Percentiles rank a stretch among this genome's conserved stretches.
phyloP scores from a whole-genome alignment of 2,329 filamentous ascomycete species.

The Colletotrichum australisinense region DNA sequence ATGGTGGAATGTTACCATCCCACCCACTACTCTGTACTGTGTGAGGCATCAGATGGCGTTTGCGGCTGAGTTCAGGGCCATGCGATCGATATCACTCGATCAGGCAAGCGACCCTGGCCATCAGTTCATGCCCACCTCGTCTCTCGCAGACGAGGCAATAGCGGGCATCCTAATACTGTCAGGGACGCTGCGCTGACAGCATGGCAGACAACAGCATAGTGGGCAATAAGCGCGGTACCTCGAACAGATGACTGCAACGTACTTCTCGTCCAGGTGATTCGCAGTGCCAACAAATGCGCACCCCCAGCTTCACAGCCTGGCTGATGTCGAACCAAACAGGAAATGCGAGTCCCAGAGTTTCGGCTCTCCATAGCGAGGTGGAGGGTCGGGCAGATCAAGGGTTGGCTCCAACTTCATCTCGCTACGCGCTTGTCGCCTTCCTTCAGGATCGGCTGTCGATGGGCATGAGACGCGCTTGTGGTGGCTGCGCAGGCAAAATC shows the following conservation, averaged over 20 bases:
- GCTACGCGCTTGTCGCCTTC: conserved; percentile 34
- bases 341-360: conserved; percentile 12
- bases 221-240: neutral
- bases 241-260: conserved; percentile 7
- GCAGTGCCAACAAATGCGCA: neutral
- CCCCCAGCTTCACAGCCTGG: conserved; percentile 1
- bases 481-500: conserved; percentile 34
- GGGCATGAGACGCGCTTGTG: conserved; percentile 33
- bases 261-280: neutral
- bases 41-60: conserved; percentile 29
- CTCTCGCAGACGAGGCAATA: neutral
- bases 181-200: conserved; percentile 12
- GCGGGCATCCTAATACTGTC: neutral
- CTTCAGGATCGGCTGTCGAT: conserved; percentile 27
- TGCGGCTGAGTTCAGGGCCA: conserved; percentile 29
- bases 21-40: neutral
- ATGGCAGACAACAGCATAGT: neutral
- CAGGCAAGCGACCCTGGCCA: conserved; percentile 10
- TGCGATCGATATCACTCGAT: neutral
- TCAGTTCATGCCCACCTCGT: conserved; percentile 5
- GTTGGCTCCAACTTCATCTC: conserved; percentile 31
- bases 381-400: conserved; percentile 22
- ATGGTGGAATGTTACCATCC: conserved; percentile 8
- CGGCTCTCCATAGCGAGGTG: conserved; percentile 18
- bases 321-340: conserved; percentile 3